These are phyloP conservation scores for Odontarrhena argentea DNA, from an alignment of 345 rosid genomes.

Conservation along the genomic window DNA sequence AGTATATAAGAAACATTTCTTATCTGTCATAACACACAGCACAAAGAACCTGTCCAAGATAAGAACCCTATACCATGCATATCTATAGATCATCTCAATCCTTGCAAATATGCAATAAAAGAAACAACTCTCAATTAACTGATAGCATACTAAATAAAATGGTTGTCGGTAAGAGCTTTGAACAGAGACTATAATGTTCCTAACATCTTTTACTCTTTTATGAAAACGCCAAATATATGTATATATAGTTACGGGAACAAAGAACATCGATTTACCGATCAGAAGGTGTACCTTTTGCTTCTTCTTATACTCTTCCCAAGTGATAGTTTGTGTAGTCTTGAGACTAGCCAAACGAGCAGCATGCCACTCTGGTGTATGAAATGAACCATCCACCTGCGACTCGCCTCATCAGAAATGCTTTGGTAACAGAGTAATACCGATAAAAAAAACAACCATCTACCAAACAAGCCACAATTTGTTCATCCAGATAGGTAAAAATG, in stretches of 20 bases:
- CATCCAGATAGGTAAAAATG: conserved; percentile 1
- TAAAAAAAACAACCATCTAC: background rate
- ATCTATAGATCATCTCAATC: background rate
- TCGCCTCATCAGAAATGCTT: conserved; percentile 85
- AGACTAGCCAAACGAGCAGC: conserved; percentile 99
- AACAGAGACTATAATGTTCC: background rate
- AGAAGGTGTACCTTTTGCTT: conserved; percentile 71
- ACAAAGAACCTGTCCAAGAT: conserved; percentile 6
- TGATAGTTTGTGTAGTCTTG: conserved; percentile 79
- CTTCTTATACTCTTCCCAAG: conserved; percentile 91
- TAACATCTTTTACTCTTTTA: background rate
- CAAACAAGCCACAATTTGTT: conserved; percentile 2
- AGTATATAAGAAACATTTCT: conserved; percentile 14
- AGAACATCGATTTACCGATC: background rate
- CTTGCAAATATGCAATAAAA: background rate
- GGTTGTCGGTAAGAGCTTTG: conserved; percentile 5
- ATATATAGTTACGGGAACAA: background rate
- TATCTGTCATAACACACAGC: conserved; percentile 10
- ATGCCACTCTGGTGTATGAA: conserved; percentile 99
- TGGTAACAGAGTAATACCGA: conserved; percentile 23
- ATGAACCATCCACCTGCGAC: conserved; percentile 99
- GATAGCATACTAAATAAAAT: background rate
- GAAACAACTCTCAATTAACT: conserved; percentile 13
- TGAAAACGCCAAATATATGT: too few relatives aligned
- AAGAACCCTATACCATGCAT: background rate